Conservation (phyloP, 2,329 filamentous ascomycete genomes). For the Paraphaeosphaeria sporulosa region DNA sequence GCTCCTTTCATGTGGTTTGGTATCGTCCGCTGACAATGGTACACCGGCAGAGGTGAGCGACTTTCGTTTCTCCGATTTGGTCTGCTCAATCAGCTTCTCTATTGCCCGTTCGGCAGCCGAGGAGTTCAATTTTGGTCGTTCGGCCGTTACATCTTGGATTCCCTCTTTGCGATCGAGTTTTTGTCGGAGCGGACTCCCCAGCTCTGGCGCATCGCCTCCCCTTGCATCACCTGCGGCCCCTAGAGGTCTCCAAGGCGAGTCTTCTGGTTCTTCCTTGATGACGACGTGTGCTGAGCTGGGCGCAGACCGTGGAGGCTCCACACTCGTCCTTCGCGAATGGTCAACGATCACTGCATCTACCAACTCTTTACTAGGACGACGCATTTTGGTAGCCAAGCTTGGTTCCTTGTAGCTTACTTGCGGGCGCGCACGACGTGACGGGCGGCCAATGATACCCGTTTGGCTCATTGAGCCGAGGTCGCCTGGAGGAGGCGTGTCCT, state of each 20-base stretch:
- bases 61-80: slow-evolving; percentile 37
- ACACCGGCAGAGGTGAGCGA: slow-evolving; percentile 9
- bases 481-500: slow-evolving; percentile 54
- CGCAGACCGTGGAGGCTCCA: slow-evolving; percentile 31
- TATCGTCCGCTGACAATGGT: background rate
- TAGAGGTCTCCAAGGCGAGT: slow-evolving; percentile 38
- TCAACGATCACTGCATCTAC: slow-evolving; percentile 53
- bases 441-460: slow-evolving; percentile 44
- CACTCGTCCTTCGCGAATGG: slow-evolving; percentile 33
- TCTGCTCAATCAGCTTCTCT: slow-evolving; percentile 42
- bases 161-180: slow-evolving; percentile 33
- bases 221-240: slow-evolving; percentile 24
- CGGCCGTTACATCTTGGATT: slow-evolving; percentile 26
- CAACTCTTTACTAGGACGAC: slow-evolving; percentile 56
- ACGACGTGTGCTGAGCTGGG: slow-evolving; percentile 27
- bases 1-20: slow-evolving; percentile 11
- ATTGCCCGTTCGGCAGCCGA: slow-evolving; percentile 44
- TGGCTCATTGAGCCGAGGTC: slow-evolving; percentile 48
- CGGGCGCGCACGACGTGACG: slow-evolving; percentile 55
- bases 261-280: slow-evolving; percentile 41
- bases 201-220: slow-evolving; percentile 38
- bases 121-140: slow-evolving; percentile 30
- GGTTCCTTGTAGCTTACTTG: slow-evolving; percentile 60
- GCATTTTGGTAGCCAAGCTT: slow-evolving; percentile 58
- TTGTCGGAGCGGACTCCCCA: slow-evolving; percentile 46